Evolutionary conservation across 805 yeast species (phyloP).

Genomic region (Metschnikowia cerradonensis): DNA sequence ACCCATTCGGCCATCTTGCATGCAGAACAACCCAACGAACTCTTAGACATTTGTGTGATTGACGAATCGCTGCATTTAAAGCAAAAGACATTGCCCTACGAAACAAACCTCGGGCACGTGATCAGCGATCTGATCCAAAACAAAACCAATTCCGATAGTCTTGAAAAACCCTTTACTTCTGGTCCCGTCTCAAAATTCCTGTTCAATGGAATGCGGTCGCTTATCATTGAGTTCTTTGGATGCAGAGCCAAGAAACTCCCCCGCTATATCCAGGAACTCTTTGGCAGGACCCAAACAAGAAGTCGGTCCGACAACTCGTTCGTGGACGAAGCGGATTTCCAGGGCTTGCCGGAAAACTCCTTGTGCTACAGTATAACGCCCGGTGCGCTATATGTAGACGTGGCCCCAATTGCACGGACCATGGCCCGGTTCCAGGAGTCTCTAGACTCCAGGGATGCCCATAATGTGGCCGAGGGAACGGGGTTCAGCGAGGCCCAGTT

Average conservation of each 20-base stretch:
- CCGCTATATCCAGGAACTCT: slow-evolving; percentile 25
- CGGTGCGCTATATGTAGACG: slow-evolving; percentile 26
- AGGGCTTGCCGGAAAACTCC: slow-evolving; percentile 36
- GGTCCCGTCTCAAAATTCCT: neutral
- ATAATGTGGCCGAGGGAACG: slow-evolving; percentile 6
- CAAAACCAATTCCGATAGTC: no score
- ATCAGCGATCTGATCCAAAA: slow-evolving; percentile 5
- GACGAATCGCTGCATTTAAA: slow-evolving; percentile 28
- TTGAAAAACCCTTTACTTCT: no score
- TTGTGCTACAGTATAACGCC: slow-evolving; percentile 23
- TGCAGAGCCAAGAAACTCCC: slow-evolving; percentile 36
- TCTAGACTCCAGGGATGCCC: slow-evolving; percentile 22
- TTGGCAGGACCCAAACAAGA: slow-evolving; percentile 18
- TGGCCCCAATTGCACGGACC: slow-evolving; percentile 29
- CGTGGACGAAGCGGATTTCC: slow-evolving; percentile 14
- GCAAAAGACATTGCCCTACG: slow-evolving; percentile 35
- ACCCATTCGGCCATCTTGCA: slow-evolving; percentile 26
- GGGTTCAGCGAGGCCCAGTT: slow-evolving; percentile 23
- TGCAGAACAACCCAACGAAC: slow-evolving; percentile 28
- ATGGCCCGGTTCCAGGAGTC: slow-evolving; percentile 33
- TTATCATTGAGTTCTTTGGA: slow-evolving; percentile 23
- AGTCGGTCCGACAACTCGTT: slow-evolving; percentile 11
- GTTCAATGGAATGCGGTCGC: slow-evolving; percentile 11
- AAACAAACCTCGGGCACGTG: slow-evolving; percentile 29
- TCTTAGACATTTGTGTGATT: slow-evolving; percentile 30